These are phyloP conservation scores for Akebia trifoliata DNA, from an alignment of 164 flowering plant genomes.

Conservation along the genomic window DNA sequence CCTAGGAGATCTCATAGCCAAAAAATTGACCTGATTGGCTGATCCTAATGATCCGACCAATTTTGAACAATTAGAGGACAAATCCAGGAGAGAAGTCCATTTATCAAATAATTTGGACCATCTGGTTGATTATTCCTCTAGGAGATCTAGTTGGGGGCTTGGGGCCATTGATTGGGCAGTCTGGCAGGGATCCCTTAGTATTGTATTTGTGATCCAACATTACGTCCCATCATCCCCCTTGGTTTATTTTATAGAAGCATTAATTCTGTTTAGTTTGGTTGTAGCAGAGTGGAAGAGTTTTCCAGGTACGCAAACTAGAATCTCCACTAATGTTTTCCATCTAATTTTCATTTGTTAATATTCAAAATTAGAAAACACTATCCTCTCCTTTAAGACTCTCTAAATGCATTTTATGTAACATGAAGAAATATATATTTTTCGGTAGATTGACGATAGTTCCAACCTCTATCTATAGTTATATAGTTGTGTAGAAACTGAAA, in stretches of 20 bases:
- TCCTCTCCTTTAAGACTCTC: neutral
- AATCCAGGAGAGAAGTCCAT: neutral
- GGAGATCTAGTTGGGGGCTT: conserved; percentile 1
- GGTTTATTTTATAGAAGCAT: neutral
- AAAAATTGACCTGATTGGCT: neutral
- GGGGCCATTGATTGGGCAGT: conserved; percentile 3
- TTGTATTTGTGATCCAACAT: neutral
- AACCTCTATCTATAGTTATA: too few relatives aligned
- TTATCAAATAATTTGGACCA: neutral
- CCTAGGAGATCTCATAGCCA: neutral
- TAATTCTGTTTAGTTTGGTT: conserved; percentile 15
- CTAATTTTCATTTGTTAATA: neutral
- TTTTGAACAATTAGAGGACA: neutral
- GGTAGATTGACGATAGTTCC: too few relatives aligned
- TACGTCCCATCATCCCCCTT: neutral
- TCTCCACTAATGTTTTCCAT: neutral
- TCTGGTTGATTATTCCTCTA: conserved; percentile 1
- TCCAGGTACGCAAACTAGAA: conserved; percentile 51
- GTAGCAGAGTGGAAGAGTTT: conserved; percentile 79
- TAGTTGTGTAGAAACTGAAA: too few relatives aligned
- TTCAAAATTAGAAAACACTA: neutral
- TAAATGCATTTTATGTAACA: neutral
- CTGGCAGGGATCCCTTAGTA: neutral
- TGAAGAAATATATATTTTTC: too few relatives aligned
- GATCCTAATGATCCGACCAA: neutral